Evolutionary conservation across 768 basidiomycete genomes (phyloP), one percentile per base, ranked within the genome.

Genomic region (Hygrophoropsis aurantiaca): DNA sequence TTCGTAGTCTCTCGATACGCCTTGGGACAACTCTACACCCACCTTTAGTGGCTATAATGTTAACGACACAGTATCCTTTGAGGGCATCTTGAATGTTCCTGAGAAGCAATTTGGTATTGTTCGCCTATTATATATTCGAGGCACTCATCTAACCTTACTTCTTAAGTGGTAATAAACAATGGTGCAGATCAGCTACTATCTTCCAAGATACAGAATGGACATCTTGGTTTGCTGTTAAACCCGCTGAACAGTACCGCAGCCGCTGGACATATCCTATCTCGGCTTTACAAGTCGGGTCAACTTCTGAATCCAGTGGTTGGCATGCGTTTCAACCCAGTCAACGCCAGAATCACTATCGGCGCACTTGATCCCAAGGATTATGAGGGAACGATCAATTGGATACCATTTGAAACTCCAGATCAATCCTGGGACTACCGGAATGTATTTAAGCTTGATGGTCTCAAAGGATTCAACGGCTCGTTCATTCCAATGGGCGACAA

Each of bases 301-400:
- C 53, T 64, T 11, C 64, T 64, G 37, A 64, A 66, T 25, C 62
- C 62, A 18, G 64, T 64, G 10, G 20, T 64, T 8, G 64, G 62
- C 13, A 55, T 64, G 57, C 53, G 61, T 8, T 64, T 64, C 21
- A 59, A 64, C 41, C 53, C 62, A 25, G 33, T 13, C 10, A 61
- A 59, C n/a, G 62, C 62, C 11, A 64, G 59, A 40, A 19, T 64
- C 9, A 64, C 64, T 7, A 61, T 64, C n/a, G 62, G 62, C 2
- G 64, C 64, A 5, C 62, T 64, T 2, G 62, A 64, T 34, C 62
- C 57, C 7, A 56, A 53, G 9, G 62, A 64, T 38, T 64, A 64
- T 24, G 64, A 66, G 47, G 62, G 62, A 24, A 54, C 53, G 11
- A 61, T 64, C 24, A 64, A 64, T 38, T 64, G 62, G 62, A 57